Conservation (phyloP, 1,284 basidiomycete genomes). For the Wallemia mellicola region DNA sequence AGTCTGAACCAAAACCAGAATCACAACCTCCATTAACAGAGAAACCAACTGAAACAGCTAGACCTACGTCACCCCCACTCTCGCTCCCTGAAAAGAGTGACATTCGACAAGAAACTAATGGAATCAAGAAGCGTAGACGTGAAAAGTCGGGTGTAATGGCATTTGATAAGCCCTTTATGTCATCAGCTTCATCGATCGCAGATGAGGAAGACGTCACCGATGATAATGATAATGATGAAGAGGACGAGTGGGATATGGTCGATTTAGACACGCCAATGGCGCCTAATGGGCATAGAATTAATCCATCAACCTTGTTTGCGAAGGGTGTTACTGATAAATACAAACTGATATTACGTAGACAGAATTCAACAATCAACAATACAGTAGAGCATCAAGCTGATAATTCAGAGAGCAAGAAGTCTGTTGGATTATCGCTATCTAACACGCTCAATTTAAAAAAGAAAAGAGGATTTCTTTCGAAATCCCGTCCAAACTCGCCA, state of each 20-base stretch:
- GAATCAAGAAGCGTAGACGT: background rate
- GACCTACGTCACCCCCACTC: too few species aligned
- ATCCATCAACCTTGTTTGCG: constrained; percentile 36
- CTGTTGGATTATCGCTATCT: background rate
- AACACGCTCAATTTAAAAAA: background rate
- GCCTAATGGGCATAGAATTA: constrained; percentile 33
- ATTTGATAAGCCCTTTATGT: constrained; percentile 29
- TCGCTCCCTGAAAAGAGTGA: too few species aligned
- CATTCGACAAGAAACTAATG: background rate
- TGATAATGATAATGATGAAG: constrained; percentile 45
- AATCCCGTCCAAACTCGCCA: background rate
- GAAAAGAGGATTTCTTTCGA: background rate
- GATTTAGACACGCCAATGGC: constrained; percentile 45
- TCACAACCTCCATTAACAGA: background rate
- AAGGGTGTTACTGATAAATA: constrained; percentile 55
- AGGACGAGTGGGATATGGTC: constrained; percentile 63
- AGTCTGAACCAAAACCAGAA: background rate
- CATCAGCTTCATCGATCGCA: constrained; percentile 20
- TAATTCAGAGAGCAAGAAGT: too few species aligned
- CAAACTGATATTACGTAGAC: constrained; percentile 46
- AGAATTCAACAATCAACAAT: constrained; percentile 21
- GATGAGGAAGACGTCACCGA: constrained; percentile 27
- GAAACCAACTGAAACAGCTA: too few species aligned
- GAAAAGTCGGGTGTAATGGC: constrained; percentile 38
- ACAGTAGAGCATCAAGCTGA: too few species aligned